Conservation (phyloP, 2,329 filamentous ascomycete species). For the Phaeosphaeriaceae sp. region DNA sequence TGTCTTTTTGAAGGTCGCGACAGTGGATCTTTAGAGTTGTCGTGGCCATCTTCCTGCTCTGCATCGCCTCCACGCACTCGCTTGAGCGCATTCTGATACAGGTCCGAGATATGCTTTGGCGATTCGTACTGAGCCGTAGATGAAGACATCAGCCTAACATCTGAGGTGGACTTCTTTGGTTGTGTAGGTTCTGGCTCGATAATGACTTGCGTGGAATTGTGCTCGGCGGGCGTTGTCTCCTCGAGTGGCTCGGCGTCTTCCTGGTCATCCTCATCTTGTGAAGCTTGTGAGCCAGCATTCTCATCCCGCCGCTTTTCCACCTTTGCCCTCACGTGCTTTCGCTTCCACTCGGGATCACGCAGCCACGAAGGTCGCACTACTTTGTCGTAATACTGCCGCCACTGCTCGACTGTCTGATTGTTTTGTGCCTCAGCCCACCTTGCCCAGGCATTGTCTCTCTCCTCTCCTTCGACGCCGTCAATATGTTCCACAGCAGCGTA, state of each 20-base stretch:
- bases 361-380: slow-evolving; percentile 42
- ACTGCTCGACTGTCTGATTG: slow-evolving; percentile 37
- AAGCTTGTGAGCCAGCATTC: slow-evolving; percentile 10
- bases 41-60: slow-evolving; percentile 3
- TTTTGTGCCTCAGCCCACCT: slow-evolving; percentile 26
- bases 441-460: slow-evolving; percentile 30
- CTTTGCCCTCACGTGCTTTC: slow-evolving; percentile 26
- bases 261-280: slow-evolving; percentile 8
- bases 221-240: not conserved
- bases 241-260: not conserved
- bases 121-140: slow-evolving; percentile 33
- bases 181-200: not conserved
- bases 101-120: slow-evolving; percentile 29
- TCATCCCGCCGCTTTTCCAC: slow-evolving; percentile 23
- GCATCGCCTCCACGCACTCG: slow-evolving; percentile 22
- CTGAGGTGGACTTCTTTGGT: slow-evolving; percentile 8
- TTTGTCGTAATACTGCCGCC: slow-evolving; percentile 46
- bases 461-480: slow-evolving; percentile 5
- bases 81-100: slow-evolving; percentile 29
- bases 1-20: slow-evolving; percentile 23
- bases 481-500: slow-evolving; percentile 40
- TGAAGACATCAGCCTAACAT: slow-evolving; percentile 22
- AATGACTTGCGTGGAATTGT: not conserved
- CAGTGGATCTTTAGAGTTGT: not conserved
- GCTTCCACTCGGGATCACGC: slow-evolving; percentile 32